These are phyloP conservation scores for Akanthomyces muscarius DNA, from an alignment of 2,329 filamentous ascomycete species.

Conservation along the genomic window DNA sequence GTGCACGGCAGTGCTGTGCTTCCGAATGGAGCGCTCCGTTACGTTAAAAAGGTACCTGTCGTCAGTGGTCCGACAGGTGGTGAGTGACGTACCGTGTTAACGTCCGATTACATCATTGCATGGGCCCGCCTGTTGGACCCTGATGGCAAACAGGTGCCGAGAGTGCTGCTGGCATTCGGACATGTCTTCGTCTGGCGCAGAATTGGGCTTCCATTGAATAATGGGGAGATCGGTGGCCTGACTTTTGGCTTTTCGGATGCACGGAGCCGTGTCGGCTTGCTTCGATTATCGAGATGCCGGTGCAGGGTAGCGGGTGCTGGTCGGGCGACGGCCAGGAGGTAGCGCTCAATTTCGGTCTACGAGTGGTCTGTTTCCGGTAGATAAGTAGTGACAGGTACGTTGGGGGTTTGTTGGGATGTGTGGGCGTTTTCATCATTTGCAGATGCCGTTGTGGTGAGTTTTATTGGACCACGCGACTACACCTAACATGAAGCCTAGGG, in stretches of 20 bases:
- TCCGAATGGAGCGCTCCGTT: not conserved
- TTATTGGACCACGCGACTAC: not conserved
- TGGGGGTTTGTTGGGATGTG: too few species aligned
- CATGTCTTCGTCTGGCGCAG: not conserved
- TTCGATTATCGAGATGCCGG: conserved; percentile 15
- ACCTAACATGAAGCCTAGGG: too few species aligned
- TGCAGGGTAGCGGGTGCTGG: conserved; percentile 5
- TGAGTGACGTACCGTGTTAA: not conserved
- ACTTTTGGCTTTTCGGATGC: conserved; percentile 4
- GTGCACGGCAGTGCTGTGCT: not conserved
- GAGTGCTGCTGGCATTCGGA: not conserved
- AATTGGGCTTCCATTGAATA: not conserved
- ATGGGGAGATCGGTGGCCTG: not conserved
- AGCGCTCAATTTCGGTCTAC: not conserved
- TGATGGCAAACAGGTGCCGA: not conserved
- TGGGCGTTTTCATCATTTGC: not conserved
- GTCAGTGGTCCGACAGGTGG: rapidly evolving
- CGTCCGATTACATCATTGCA: not conserved
- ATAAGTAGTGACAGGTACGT: not conserved
- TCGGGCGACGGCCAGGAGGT: not conserved
- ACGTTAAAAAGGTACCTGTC: not conserved
- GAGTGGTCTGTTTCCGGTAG: not conserved
- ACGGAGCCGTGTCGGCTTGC: conserved; percentile 10
- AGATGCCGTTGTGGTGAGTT: not conserved
- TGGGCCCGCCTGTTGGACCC: not conserved